These are phyloP conservation scores for Sugiyamaella castrensis DNA, from an alignment of 1,139 yeast genomes.

Conservation along the genomic window DNA sequence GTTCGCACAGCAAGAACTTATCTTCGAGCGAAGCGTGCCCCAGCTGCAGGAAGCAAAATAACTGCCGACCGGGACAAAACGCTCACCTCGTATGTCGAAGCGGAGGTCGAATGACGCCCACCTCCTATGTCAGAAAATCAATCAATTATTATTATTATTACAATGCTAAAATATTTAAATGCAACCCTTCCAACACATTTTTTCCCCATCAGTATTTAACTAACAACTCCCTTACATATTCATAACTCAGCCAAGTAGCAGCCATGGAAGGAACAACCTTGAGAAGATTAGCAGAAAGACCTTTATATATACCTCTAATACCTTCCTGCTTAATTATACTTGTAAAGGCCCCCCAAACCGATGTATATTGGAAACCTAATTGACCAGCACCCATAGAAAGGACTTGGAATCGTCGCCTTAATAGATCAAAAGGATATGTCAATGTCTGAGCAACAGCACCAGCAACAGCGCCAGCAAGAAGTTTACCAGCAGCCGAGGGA, in stretches of 20 bases:
- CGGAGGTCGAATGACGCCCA: no score
- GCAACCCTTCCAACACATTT: no score
- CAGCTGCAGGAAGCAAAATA: no score
- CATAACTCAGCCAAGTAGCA: conserved; percentile 87
- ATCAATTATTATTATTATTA: no score
- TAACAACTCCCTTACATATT: conserved; percentile 51
- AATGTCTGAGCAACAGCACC: conserved; percentile 83
- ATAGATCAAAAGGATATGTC: conserved; percentile 86
- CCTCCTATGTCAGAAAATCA: no score
- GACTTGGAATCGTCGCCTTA: conserved; percentile 88
- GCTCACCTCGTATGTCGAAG: no score
- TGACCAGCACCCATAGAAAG: conserved; percentile 68
- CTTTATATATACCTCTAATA: conserved; percentile 75
- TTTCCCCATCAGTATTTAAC: conserved; percentile 3
- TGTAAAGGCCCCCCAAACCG: conserved; percentile 67
- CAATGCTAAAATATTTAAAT: no score
- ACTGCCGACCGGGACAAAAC: no score
- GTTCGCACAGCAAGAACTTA: no score
- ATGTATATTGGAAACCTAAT: conserved; percentile 73
- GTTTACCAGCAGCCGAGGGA: conserved; percentile 51
- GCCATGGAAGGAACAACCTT: conserved; percentile 96
- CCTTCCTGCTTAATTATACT: conserved; percentile 76
- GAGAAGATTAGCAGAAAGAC: conserved; percentile 81
- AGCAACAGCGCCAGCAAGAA: conserved; percentile 77
- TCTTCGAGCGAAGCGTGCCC: no score